These are phyloP conservation scores for Chlorella ohadii DNA, from an alignment of 139 green algal species.

Conservation along the genomic window DNA sequence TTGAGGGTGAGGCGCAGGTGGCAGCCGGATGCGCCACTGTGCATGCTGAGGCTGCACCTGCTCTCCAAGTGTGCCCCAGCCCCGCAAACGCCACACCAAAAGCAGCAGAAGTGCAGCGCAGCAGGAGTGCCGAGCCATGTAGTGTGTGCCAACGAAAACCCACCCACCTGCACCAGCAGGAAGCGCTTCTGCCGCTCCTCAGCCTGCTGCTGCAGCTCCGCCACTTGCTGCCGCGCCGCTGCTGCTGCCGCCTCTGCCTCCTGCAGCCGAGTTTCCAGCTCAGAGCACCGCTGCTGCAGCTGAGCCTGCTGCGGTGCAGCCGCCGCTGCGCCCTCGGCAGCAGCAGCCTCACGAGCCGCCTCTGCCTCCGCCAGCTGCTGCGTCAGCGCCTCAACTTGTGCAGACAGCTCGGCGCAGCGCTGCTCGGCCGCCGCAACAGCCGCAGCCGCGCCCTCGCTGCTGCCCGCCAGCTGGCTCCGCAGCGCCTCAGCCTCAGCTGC, in stretches of 20 bases:
- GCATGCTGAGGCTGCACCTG: too few species aligned
- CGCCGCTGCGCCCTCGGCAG: background rate
- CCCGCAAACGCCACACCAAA: too few species aligned
- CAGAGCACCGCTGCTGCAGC: background rate
- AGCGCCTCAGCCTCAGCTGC: background rate
- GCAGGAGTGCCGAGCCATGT: too few species aligned
- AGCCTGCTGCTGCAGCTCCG: constrained; percentile 18
- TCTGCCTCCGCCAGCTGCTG: background rate
- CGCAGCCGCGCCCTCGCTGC: background rate
- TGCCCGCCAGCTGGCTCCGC: background rate
- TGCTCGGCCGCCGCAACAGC: background rate
- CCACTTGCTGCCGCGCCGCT: background rate
- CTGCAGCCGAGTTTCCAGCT: background rate
- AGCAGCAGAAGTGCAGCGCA: too few species aligned
- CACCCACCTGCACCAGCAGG: constrained; percentile 25
- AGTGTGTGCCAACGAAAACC: too few species aligned
- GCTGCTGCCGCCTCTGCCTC: constrained; percentile 4
- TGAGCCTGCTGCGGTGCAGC: background rate
- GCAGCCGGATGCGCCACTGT: too few species aligned
- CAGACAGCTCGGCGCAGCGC: background rate
- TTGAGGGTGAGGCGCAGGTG: too few species aligned
- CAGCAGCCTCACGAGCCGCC: constrained; percentile 13
- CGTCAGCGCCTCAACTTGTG: background rate
- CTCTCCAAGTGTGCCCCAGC: too few species aligned
- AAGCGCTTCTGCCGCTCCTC: constrained; percentile 53